Evolutionary conservation across 2,329 filamentous ascomycete genomes (phyloP), one percentile per base, ranked within the genome.

Genomic region (Ophiostoma ulmi): DNA sequence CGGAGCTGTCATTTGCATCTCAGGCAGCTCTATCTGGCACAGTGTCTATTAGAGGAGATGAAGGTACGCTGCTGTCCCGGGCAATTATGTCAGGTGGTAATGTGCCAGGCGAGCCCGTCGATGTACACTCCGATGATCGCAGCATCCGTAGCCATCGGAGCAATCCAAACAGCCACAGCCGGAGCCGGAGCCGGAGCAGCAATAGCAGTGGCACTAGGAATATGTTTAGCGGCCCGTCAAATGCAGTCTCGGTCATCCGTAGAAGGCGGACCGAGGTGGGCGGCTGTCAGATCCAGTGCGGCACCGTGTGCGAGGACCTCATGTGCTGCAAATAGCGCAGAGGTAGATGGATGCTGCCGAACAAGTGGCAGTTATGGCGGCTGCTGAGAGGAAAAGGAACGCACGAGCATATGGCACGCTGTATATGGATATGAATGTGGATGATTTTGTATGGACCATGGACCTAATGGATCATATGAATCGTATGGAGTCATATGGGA

Each of bases 201-300:
- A 39, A 58, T 63, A 52, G 31, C 48, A 67, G 48, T 52, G 70
- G 39, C 44, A n/a, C 63, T n/a, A 36, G 63, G 63, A 41, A 36
- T 3, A 31, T n/a, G 38, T 44, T 67, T 3, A 39, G 61, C 39
- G 41, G 67, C 64, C 63, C 63, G 41, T 41, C 70, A 0, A 67
- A 61, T n/a, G 70, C 73, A 22, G 71, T 70, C 72, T 70, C 74
- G 70, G 74, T 72, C 70, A 72, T 71, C 69, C 74, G 73, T 70
- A 75, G 73, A 74, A 74, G 74, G 72, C 74, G 71, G 73, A 72
- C 70, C 69, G 75, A 70, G 67, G 71, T 69, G n/a, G 78, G 79
- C 70, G 78, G 79, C 61, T 88, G 86, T 74, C 83, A 84, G 74
- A 78, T 87, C 55, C 78, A 82, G 58, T 88, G 86, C 75, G 82